Evolutionary conservation across 208 protist species (phyloP).

Genomic region (Plasmodiophora brassicae): DNA sequence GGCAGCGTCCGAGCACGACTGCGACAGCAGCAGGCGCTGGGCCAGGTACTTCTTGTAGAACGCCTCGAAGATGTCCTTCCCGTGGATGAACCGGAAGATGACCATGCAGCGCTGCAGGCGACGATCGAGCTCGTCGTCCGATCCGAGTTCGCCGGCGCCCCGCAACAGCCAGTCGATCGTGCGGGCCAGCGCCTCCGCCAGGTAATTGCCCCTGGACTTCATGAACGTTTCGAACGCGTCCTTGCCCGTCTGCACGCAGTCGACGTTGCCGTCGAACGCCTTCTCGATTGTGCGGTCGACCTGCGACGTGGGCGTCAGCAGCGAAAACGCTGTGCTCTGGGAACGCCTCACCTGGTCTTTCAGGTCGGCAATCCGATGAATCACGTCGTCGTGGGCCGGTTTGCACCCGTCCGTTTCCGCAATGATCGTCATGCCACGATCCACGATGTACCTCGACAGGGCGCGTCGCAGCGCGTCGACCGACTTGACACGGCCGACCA

Average conservation of each 20-base stretch:
- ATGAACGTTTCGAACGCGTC: not conserved
- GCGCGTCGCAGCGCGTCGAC: not conserved
- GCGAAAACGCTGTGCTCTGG: not conserved
- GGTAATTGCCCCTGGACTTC: not conserved
- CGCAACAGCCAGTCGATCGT: not conserved
- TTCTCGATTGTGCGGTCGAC: not conserved
- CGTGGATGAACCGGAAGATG: slow-evolving; percentile 19
- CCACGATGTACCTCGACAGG: not conserved
- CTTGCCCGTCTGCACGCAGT: not conserved
- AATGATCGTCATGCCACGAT: not conserved
- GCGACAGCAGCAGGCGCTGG: not conserved
- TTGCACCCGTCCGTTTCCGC: not conserved
- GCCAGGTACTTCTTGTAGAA: slow-evolving; percentile 2
- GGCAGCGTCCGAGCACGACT: not conserved
- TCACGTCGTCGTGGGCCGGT: not conserved
- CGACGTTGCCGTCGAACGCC: not conserved
- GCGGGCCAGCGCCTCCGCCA: not conserved
- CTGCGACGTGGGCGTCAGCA: not conserved
- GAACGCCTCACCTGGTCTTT: not conserved
- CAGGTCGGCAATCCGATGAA: not conserved
- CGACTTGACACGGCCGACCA: not conserved
- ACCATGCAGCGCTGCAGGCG: slow-evolving; percentile 7
- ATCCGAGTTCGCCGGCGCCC: not conserved
- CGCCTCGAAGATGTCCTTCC: slow-evolving; percentile 32
- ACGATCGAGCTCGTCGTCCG: not conserved